Conservation (phyloP, 306 rosid species). For the Hylodesmum podocarpum region DNA sequence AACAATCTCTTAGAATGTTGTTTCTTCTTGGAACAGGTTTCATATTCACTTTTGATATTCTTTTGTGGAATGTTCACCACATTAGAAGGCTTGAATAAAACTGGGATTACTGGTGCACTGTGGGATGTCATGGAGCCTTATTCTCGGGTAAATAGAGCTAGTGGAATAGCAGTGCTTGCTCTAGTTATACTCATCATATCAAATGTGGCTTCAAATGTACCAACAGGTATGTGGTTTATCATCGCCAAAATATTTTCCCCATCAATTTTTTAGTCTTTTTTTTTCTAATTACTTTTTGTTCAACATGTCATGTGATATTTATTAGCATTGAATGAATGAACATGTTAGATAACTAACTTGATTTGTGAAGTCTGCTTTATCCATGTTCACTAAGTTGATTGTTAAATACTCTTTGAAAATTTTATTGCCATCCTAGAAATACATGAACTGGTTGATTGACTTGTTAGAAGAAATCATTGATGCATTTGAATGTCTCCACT, state of each 20-base stretch:
- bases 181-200: constrained; percentile 70
- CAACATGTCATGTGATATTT: not conserved
- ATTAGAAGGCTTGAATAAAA: constrained; percentile 83
- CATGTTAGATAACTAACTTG: not conserved
- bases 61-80: constrained; percentile 96
- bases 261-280: not conserved
- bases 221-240: constrained; percentile 62
- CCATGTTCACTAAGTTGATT: not conserved
- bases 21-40: constrained; percentile 59
- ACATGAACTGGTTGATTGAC: not conserved
- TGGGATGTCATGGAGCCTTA: constrained; percentile 84
- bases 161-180: constrained; percentile 66
- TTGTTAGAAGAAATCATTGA: not conserved
- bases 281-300: not conserved
- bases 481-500: not conserved
- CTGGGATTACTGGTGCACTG: constrained; percentile 77
- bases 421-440: not conserved
- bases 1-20: constrained; percentile 1
- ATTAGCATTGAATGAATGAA: not conserved
- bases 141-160: constrained; percentile 52
- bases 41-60: constrained; percentile 86
- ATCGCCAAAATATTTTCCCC: not conserved
- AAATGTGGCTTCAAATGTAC: constrained; percentile 91
- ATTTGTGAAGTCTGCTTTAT: not conserved
- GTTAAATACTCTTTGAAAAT: not conserved